Evolutionary conservation across 2,329 filamentous ascomycete genomes (phyloP).

Genomic region (Fusarium piperis): DNA sequence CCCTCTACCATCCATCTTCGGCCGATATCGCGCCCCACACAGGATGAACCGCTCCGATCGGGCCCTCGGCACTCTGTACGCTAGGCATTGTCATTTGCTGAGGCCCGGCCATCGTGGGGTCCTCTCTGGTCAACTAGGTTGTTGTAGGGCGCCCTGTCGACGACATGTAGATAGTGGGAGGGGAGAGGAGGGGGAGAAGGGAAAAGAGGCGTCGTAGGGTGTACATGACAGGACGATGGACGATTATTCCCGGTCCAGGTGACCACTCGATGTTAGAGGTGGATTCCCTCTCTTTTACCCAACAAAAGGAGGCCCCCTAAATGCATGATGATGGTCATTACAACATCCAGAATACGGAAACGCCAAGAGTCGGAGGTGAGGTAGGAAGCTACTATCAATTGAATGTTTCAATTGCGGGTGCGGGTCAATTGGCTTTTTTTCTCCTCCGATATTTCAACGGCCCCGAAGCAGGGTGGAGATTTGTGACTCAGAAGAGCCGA

Average conservation of each 20-base stretch:
- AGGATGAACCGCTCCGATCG: conserved; percentile 6
- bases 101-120: not conserved
- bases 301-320: not conserved
- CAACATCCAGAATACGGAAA: not conserved
- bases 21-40: conserved; percentile 37
- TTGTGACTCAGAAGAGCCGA: not conserved
- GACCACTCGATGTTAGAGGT: not conserved
- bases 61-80: not conserved
- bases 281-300: not conserved
- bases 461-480: not conserved
- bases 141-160: conserved; percentile 13
- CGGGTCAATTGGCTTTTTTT: not conserved
- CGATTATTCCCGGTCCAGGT: not conserved
- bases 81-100: conserved; percentile 13
- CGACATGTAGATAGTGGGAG: not conserved
- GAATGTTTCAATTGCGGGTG: not conserved
- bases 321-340: not conserved
- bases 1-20: conserved; percentile 8
- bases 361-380: not conserved
- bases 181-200: not conserved
- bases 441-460: not conserved
- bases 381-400: not conserved
- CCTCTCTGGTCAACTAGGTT: not conserved
- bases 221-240: not conserved
- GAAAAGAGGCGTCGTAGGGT: not conserved